phyloP scores from a whole-genome alignment of 2,329 filamentous ascomycete genomes.

The Trichoderma aggressivum region DNA sequence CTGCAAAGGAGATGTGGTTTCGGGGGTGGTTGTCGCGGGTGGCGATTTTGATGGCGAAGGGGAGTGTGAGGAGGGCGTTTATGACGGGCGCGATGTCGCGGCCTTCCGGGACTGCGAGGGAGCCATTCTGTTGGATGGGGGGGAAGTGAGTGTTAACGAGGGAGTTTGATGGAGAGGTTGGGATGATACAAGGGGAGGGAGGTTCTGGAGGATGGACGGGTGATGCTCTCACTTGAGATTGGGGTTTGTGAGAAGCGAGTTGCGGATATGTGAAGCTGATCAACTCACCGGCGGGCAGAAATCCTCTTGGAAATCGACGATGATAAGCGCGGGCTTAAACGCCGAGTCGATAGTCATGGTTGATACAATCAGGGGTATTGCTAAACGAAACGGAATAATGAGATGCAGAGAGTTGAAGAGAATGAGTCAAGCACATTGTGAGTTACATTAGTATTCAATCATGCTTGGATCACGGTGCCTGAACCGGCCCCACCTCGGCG shows the following conservation, averaged over 20 bases:
- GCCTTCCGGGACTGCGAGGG: constrained; percentile 76
- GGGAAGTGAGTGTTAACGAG: background rate
- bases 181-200: too few species aligned
- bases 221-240: background rate
- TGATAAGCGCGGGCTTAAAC: constrained; percentile 56
- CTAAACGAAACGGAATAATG: background rate
- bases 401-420: background rate
- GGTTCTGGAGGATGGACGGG: background rate
- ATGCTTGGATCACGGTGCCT: background rate
- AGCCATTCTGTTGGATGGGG: constrained; percentile 62
- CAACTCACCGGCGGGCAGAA: constrained; percentile 80
- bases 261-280: background rate
- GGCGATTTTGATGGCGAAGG: constrained; percentile 72
- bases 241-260: background rate
- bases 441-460: background rate
- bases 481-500: background rate
- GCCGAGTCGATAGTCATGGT: background rate
- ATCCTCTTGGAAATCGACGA: constrained; percentile 91
- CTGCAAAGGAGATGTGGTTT: constrained; percentile 83
- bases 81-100: constrained; percentile 66
- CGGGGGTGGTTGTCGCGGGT: constrained; percentile 91
- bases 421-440: background rate
- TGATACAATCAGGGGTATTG: background rate
- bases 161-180: too few species aligned
- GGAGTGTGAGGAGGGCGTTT: constrained; percentile 69